phyloP scores from a whole-genome alignment of 2,329 filamentous ascomycete species.

The Colletotrichum spinosum region DNA sequence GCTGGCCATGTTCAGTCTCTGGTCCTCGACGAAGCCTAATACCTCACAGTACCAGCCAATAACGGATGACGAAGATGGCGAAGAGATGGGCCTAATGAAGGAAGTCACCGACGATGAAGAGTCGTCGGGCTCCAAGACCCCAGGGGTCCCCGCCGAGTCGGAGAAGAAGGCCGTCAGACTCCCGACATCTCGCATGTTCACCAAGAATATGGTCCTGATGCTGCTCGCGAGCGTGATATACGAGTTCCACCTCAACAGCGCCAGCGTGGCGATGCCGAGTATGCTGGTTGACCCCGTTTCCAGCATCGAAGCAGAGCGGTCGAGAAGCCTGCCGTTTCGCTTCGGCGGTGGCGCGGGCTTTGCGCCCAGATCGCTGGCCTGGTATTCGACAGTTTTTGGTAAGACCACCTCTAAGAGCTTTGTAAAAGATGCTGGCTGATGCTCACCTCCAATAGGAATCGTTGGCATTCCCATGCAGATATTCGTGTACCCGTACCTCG shows the following conservation, averaged over 20 bases:
- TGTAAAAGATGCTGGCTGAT: too few species aligned
- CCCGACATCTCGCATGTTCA: neutral
- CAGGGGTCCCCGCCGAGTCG: neutral
- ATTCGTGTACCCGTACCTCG: neutral
- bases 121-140: neutral
- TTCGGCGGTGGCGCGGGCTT: conserved; percentile 14
- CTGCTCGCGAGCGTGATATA: neutral
- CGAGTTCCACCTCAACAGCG: neutral
- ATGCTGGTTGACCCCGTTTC: conserved; percentile 1
- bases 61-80: neutral
- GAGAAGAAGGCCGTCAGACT: neutral
- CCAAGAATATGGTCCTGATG: conserved; percentile 5
- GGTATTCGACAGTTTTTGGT: conserved; percentile 6
- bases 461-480: conserved; percentile 10
- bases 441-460: neutral
- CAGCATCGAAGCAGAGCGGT: neutral
- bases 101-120: neutral
- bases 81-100: conserved; percentile 5
- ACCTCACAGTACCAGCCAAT: neutral
- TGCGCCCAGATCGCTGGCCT: neutral
- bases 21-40: neutral
- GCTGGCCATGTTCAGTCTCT: neutral
- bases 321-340: conserved; percentile 1
- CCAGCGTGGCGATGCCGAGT: neutral
- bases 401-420: neutral